Base-by-base conservation (phyloP, 176 grass and related monocot genomes). In the Cenchrus purpureus region DNA sequence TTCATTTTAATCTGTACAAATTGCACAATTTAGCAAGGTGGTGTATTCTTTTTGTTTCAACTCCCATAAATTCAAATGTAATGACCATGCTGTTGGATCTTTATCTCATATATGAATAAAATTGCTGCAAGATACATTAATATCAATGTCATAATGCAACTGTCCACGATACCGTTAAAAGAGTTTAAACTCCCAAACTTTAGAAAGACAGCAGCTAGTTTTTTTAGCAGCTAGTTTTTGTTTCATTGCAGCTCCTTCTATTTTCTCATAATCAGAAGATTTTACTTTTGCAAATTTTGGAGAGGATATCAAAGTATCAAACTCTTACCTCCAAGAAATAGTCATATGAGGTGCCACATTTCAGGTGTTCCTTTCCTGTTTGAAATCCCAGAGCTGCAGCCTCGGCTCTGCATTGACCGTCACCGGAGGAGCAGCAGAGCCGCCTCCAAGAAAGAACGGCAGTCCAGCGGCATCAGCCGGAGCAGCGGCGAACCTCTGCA, bases 361-460 rank as follows among this genome's bases (percentile, higher is more conserved):
- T 83, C 81, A 83, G 6, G 60, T 56, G 63, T 80, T 84, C 48
- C 85, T 17, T 56, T 91, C 85, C 85, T 83, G 63, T 81, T 91
- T 87, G 85, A 91, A 91, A 55, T 91, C 69, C 89, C 89, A 91
- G 76, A 91, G 62, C 85, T 91, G 85, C 76, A 87, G 34, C 81
- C 85, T 79, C 28, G 54, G 60, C 45, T 84, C 89, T 10, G 54
- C 53, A 65, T 76, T 76, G 45, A 16, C 48, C 10, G 69, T 25
- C 12, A 60, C 74, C 15, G 85, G 68, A 80, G 85, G 20, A 79
- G 59, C 19, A 28, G 68, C 82, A 67, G 22, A 53, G 13, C 44
- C 45, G 10, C 65, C 76, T 84, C 75, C 85, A 62, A 87, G 80
- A 62, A 91, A 87, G 81, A 87, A 87, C 12, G 85, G 80, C 55